Evolutionary conservation across 78 protist species (phyloP), one percentile per base, ranked within the genome.

Genomic region (Diacronema lutheri): DNA sequence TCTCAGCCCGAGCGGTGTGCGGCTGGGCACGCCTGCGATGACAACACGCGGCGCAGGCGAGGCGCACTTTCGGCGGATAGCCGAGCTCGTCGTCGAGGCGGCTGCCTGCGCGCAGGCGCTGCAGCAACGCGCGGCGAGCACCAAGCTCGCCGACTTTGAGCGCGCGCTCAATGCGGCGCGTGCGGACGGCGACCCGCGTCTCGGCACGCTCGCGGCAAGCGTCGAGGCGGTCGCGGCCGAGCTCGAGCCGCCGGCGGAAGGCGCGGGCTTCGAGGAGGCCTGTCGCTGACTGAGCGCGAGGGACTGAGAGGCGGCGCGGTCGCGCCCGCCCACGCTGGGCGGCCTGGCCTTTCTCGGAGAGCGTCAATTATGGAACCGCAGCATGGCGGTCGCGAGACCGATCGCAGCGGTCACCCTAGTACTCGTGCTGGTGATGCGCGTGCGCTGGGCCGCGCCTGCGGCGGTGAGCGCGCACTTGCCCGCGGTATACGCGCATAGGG

Each of bases 11-110:
- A 84, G 84, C 7, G 81, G 84, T 31, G 60, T 89, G 29, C 81
- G 86, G 33, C 1, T 80, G 25, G 98, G 99, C 81, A 82, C 99
- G 19, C 94, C 98, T 16, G 98, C 99, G 58, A 85, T 98, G 71
- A 98, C 99, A 26, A 85, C 99, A 46, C 93, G 99, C 44, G 98
- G 98, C 50, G 69, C 96, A 73, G 26, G 20, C 20, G 96, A 90
- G 89, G 81, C 56, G 20, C 97, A 98, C 89, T 92, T 98, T 33
- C 72, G 11, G 62, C 35, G 69, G 77, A 97, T 98, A 16, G 99
- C 97, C n/a, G 96, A 84, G 16, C 85, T 90, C 78, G 62, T 98
- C 11, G 90, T 91, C 83, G 92, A 93, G 77, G 97, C 88, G 31
- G 88, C 96, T 12, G 38, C 90, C 82, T 78, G 94, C 11, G 84